A percentile compares a stretch with the other conserved stretches of the same genome.
These are phyloP conservation scores for Byssothecium circinans DNA, from an alignment of 2,329 filamentous ascomycete species.

Conservation along the genomic window DNA sequence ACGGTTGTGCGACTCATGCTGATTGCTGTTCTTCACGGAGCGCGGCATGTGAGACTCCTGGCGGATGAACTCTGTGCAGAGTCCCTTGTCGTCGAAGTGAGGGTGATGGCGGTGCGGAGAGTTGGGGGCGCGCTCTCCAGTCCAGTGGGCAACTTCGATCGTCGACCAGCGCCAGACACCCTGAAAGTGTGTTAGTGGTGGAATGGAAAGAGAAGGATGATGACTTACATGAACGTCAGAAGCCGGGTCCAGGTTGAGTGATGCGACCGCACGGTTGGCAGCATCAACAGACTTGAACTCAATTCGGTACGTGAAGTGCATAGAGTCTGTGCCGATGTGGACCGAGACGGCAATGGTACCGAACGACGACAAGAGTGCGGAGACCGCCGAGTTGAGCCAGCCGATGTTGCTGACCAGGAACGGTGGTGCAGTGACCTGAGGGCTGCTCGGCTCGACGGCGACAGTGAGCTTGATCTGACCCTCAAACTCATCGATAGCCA, in stretches of 20 bases:
- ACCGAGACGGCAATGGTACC: constrained; percentile 21
- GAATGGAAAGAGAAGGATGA: constrained; percentile 2
- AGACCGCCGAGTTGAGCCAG: constrained; percentile 15
- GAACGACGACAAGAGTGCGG: constrained; percentile 18
- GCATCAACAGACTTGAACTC: constrained; percentile 36
- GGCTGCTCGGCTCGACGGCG: constrained; percentile 17
- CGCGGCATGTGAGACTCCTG: constrained; percentile 3
- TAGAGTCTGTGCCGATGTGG: constrained; percentile 18
- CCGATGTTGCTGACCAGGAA: constrained; percentile 21
- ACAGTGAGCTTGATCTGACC: constrained; percentile 33
- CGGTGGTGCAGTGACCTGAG: constrained; percentile 11
- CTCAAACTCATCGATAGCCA: constrained; percentile 31
- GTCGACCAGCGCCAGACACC: constrained; percentile 25
- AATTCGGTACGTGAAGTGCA: constrained; percentile 28
- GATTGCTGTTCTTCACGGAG: constrained; percentile 17
- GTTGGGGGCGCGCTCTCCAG: constrained; percentile 19
- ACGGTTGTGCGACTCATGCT: constrained; percentile 40
- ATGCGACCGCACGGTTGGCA: constrained; percentile 29
- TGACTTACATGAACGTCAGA: constrained; percentile 20
- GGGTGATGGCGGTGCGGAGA: constrained; percentile 24
- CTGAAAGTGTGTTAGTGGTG: constrained; percentile 11
- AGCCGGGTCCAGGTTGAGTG: constrained; percentile 12
- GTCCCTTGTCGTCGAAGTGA: constrained; percentile 25
- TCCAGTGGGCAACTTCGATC: constrained; percentile 19
- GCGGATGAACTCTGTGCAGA: constrained; percentile 21